Evolutionary conservation across 352 stramenopile species (phyloP).

Genomic region (Phytophthora tubulina): DNA sequence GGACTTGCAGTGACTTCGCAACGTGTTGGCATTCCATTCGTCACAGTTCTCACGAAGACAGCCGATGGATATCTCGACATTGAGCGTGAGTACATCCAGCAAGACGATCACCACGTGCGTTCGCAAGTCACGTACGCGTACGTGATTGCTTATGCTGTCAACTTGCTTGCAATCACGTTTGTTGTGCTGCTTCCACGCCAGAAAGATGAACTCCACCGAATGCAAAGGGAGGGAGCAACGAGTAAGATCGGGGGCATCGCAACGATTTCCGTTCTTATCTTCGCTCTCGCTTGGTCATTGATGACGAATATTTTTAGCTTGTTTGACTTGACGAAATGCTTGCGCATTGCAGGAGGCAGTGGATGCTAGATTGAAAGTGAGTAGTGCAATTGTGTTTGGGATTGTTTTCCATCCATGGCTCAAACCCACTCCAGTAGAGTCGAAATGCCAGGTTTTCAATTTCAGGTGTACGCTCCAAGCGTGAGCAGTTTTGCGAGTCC

Average conservation of each 20-base stretch:
- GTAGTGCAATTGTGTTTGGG: no score
- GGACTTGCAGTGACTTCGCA: slow-evolving; percentile 56
- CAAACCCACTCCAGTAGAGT: no score
- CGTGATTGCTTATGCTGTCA: slow-evolving; percentile 66
- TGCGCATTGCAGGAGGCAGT: slow-evolving; percentile 55
- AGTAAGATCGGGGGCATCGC: slow-evolving; percentile 43
- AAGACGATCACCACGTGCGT: slow-evolving; percentile 54
- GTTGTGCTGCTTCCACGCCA: slow-evolving; percentile 61
- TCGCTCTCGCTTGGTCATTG: slow-evolving; percentile 61
- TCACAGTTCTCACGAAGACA: slow-evolving; percentile 65
- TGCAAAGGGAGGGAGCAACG: slow-evolving; percentile 51
- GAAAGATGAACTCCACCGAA: slow-evolving; percentile 56
- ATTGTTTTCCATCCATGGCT: no score
- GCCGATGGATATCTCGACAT: slow-evolving; percentile 68
- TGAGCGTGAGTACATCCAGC: slow-evolving; percentile 49
- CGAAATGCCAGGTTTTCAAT: no score
- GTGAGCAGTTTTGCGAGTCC: no score
- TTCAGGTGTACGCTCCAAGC: no score
- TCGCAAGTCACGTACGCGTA: slow-evolving; percentile 67
- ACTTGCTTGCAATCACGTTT: slow-evolving; percentile 57
- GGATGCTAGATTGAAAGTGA: slow-evolving; percentile 25
- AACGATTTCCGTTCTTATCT: slow-evolving; percentile 46
- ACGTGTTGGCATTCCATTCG: slow-evolving; percentile 58
- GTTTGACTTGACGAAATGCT: slow-evolving; percentile 59
- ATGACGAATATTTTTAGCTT: slow-evolving; percentile 77